Base-by-base conservation (phyloP, 2,329 filamentous ascomycete species). In the Aureobasidium sp. region DNA sequence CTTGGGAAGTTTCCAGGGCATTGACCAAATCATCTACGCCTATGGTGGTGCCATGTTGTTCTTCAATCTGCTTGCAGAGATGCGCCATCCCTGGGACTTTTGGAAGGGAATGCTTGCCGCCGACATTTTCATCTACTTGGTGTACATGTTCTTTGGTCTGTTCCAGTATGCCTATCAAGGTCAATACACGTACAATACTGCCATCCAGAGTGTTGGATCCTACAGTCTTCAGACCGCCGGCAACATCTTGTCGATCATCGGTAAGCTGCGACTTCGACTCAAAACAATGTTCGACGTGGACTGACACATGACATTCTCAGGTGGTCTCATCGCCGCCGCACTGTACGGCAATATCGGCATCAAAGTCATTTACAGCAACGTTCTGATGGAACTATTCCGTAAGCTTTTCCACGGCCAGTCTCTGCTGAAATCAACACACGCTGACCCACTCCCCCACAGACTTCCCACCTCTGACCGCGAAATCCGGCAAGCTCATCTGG, bases 31-130 rank as follows among this genome's bases (percentile, higher is more conserved):
- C 15, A 81, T 84, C 5, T 81, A 81, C 56, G 78, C 81, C 0
- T 86, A 85, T 65, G 81, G 81, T 11, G 83, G 84, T 3, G 80
- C 80, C 1, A 78, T 83, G 71, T 72, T 86, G 14, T 86, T 85
- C 68, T 77, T 79, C 34, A 82, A 84, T 59, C 82, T 86, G 68
- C 75, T 86, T 71, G 78, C 82, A 5, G 79, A 82, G 65, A 81
- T 81, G 79, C 74, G 73, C 37, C 72, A 76, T 14, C 79, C 79
- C 1, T 72, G 70, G 56, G 78, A 81, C 65, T 81, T 81, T 67
- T 74, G 77, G 70, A 81, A 81, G 63, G 77, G 75, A 2, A 73
- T 81, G 65, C 70, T 76, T 66, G 69, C 71, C 14, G 79, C 79
- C 5, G 74, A 81, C 56, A 70, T 75, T 57, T 80, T 81, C 70